phyloP scores from a whole-genome alignment of 2,329 filamentous ascomycete species.

The Basipetospora chlamydospora region DNA sequence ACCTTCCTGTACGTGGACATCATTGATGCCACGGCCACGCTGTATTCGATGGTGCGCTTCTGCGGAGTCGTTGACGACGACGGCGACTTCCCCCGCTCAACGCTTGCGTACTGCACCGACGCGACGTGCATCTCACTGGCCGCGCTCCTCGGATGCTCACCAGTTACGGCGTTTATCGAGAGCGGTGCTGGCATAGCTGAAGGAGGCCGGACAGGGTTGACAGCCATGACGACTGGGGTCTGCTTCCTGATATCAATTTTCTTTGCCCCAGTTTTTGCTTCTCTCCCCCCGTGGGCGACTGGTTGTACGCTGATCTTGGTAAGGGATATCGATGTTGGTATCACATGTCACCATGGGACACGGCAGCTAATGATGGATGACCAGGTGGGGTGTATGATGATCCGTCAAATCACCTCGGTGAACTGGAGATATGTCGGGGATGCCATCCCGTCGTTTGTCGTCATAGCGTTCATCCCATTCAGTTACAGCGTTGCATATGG shows the following conservation, averaged over 20 bases:
- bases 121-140: constrained; percentile 67
- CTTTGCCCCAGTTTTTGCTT: constrained; percentile 82
- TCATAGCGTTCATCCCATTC: constrained; percentile 62
- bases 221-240: constrained; percentile 60
- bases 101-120: constrained; percentile 72
- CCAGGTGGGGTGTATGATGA: constrained; percentile 63
- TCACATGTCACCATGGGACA: no score
- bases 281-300: constrained; percentile 78
- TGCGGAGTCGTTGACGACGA: constrained; percentile 70
- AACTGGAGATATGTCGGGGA: constrained; percentile 69
- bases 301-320: constrained; percentile 58
- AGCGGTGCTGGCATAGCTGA: constrained; percentile 84
- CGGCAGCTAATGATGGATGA: background rate
- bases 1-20: constrained; percentile 89
- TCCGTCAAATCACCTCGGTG: constrained; percentile 57
- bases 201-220: constrained; percentile 74
- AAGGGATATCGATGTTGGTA: constrained; percentile 14
- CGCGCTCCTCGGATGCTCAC: constrained; percentile 60
- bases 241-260: constrained; percentile 82
- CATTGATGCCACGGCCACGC: constrained; percentile 69
- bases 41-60: constrained; percentile 84
- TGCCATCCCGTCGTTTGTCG: constrained; percentile 60
- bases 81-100: constrained; percentile 76
- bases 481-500: constrained; percentile 69
- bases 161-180: constrained; percentile 78